phyloP scores from a whole-genome alignment of 2,329 filamentous ascomycete genomes.

The Cercospora citrullina region DNA sequence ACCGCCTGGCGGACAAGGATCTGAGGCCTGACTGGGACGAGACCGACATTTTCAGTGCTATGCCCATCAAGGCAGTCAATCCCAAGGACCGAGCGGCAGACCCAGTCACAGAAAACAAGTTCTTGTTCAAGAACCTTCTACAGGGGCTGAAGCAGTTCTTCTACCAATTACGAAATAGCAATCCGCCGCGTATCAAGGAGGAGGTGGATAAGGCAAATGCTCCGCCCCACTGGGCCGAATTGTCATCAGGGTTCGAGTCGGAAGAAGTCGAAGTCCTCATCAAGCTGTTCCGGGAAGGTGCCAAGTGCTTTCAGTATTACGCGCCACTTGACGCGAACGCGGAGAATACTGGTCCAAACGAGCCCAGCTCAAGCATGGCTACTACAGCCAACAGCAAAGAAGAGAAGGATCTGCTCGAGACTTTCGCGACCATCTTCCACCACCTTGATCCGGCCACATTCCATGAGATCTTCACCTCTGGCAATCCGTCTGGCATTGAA shows the following conservation, averaged over 20 bases:
- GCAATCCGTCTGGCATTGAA: conserved; percentile 69
- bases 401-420: conserved; percentile 95
- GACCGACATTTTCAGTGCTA: conserved; percentile 93
- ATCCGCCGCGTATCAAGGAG: conserved; percentile 59
- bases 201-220: conserved; percentile 74
- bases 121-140: conserved; percentile 93
- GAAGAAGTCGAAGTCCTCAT: conserved; percentile 96
- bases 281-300: conserved; percentile 95
- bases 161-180: conserved; percentile 89
- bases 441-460: conserved; percentile 98
- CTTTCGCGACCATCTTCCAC: conserved; percentile 97
- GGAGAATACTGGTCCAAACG: conserved; percentile 74
- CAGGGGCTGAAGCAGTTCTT: conserved; percentile 96
- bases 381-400: conserved; percentile 72
- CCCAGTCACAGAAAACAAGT: conserved; percentile 94
- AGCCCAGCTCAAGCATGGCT: conserved; percentile 76
- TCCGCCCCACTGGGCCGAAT: conserved; percentile 89
- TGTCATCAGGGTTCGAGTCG: conserved; percentile 93
- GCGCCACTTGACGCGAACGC: conserved; percentile 76
- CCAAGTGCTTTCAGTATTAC: conserved; percentile 95
- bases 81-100: conserved; percentile 85
- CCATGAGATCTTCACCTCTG: conserved; percentile 78
- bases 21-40: conserved; percentile 91
- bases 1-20: conserved; percentile 80
- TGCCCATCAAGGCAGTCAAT: conserved; percentile 93